A percentile compares a stretch with the other conserved stretches of the same genome.
Conservation (phyloP, 345 rosid species). For the Pistacia vera region DNA sequence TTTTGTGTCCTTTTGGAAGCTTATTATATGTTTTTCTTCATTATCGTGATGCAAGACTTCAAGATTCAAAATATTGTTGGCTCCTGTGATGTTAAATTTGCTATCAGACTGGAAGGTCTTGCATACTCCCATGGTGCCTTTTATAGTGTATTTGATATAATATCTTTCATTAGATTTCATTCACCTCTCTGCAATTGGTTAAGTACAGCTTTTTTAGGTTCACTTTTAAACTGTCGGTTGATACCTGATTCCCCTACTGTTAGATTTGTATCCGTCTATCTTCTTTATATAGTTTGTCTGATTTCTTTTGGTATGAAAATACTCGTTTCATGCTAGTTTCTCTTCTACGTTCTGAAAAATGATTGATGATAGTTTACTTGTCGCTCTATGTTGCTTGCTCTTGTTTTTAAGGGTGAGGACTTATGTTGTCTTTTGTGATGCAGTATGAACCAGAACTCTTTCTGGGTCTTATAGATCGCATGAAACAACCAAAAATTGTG, state of each 20-base stretch:
- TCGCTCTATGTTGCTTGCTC: neutral
- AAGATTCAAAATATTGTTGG: conserved; percentile 92
- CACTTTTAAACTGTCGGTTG: too few relatives aligned
- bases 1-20: neutral
- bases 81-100: conserved; percentile 80
- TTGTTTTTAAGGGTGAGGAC: conserved; percentile 2
- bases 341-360: neutral
- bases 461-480: conserved; percentile 91
- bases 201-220: too few relatives aligned
- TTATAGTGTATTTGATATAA: conserved; percentile 59
- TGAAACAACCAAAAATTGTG: conserved; percentile 95
- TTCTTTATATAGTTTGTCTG: too few relatives aligned
- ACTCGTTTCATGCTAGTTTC: neutral
- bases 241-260: too few relatives aligned
- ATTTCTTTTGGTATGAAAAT: too few relatives aligned
- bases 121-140: conserved; percentile 82
- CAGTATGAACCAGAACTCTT: conserved; percentile 99
- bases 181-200: too few relatives aligned
- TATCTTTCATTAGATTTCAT: neutral
- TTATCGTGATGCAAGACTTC: conserved; percentile 57
- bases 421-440: conserved; percentile 15
- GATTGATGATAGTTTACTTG: neutral
- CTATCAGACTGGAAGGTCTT: conserved; percentile 82
- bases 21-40: neutral
- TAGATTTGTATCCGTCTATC: too few relatives aligned